Conservation (phyloP, 805 yeast species). For the Myxozyma kluyveri region DNA sequence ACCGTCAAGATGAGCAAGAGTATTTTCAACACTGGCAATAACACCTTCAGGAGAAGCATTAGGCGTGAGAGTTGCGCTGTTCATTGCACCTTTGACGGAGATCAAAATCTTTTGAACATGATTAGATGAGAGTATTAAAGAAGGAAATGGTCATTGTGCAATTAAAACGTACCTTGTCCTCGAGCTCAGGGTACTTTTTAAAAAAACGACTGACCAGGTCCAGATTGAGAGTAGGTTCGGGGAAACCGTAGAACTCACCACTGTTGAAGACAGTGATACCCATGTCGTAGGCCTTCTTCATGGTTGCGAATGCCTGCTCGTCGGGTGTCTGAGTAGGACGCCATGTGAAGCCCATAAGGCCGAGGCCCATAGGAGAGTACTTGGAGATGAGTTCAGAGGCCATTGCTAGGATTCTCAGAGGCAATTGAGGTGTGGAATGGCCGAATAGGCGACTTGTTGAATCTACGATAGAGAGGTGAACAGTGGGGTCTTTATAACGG, state of each 20-base stretch:
- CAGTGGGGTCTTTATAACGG: too few species aligned
- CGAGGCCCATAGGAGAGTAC: constrained; percentile 51
- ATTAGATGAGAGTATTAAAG: not conserved
- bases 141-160: not conserved
- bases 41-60: constrained; percentile 28
- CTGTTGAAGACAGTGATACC: constrained; percentile 56
- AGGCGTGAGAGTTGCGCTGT: constrained; percentile 42
- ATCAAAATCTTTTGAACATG: constrained; percentile 1
- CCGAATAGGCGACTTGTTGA: too few species aligned
- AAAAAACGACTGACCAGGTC: constrained; percentile 53
- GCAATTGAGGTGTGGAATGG: too few species aligned
- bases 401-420: too few species aligned
- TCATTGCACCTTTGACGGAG: constrained; percentile 60
- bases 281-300: constrained; percentile 49
- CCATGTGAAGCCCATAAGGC: constrained; percentile 82
- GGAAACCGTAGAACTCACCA: constrained; percentile 58
- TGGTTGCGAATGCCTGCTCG: constrained; percentile 49
- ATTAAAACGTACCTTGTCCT: constrained; percentile 48
- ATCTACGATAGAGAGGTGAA: too few species aligned
- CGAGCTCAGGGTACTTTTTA: constrained; percentile 43
- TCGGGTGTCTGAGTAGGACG: constrained; percentile 42
- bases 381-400: not conserved
- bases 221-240: constrained; percentile 48
- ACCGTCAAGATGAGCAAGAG: constrained; percentile 36
- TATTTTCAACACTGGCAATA: constrained; percentile 12